Evolutionary conservation across 768 basidiomycete species (phyloP), one percentile per base, ranked within the genome.

Genomic region (Russula earlei): DNA sequence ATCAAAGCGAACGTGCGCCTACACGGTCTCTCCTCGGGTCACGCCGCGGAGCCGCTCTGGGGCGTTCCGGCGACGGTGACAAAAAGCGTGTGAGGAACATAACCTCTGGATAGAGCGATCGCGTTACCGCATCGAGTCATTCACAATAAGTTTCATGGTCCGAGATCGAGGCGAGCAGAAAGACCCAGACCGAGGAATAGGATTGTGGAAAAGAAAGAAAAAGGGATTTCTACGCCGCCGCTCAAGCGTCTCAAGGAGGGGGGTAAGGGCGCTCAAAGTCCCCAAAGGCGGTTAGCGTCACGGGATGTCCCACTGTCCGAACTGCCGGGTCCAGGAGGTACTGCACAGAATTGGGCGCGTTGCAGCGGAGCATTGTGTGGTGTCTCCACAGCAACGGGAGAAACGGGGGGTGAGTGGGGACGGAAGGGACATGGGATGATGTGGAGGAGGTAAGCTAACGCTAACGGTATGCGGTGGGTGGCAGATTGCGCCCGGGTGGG

Each of bases 301-400:
- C 40, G 46, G 51, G 51, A 57, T 42, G 51, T 47, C 24, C 46
- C 51, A 29, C 9, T 14, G 27, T 52, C 56, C 52, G 20, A 46
- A 17, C 31, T 58, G 56, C 53, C 56, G 56, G 56, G 51, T n/a
- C 20, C 14, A 19, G 6, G 45, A 41, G 38, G 52, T 43, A 24
- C n/a, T n/a, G n/a, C n/a, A n/a, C 52, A 36, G 17, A 10, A 24
- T 15, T 3, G 40, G n/a, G 41, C 20, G 47, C 27, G 49, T 42
- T 44, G 49, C 8, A 12, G 12, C 34, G 41, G 20, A 34, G 12
- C 14, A 44, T 48, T 58, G 51, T 58, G 47, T 53, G 31, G 51
- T 58, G 52, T 58, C 56, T 49, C 56, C 56, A 58, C 56, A 58
- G 56, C 56, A 58, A 58, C 56, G 52, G 40, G 14, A 42, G 47